Conservation (phyloP, 768 basidiomycete genomes). For the Baorangia bicolor region DNA sequence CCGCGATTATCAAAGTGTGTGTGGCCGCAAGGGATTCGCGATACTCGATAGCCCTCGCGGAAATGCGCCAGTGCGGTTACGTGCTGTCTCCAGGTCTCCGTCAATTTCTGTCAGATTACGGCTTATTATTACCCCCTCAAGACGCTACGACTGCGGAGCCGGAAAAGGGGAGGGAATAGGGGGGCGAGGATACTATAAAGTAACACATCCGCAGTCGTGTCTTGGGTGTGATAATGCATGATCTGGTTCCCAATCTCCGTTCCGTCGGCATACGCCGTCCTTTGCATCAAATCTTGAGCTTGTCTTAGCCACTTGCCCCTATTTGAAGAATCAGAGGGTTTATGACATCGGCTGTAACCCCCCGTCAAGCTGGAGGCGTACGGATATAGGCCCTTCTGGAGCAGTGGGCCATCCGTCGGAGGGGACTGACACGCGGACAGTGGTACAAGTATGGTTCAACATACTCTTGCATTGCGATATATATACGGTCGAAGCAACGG, state of each 20-base stretch:
- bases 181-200: background rate
- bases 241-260: background rate
- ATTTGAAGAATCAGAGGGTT: background rate
- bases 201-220: background rate
- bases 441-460: constrained; percentile 21
- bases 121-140: constrained; percentile 8
- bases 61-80: constrained; percentile 68
- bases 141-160: background rate
- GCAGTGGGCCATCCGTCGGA: background rate
- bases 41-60: constrained; percentile 61
- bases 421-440: background rate
- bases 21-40: constrained; percentile 55
- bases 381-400: constrained; percentile 10
- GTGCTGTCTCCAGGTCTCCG: constrained; percentile 30
- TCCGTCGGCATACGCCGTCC: background rate
- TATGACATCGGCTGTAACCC: background rate
- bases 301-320: background rate
- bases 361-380: background rate
- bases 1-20: constrained; percentile 59
- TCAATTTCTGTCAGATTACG: constrained; percentile 29
- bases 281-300: background rate
- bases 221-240: background rate
- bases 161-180: background rate
- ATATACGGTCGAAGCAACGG: constrained; percentile 29
- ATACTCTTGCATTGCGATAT: constrained; percentile 31